Percentiles rank a stretch among this genome's conserved stretches.
Evolutionary conservation across 139 green algal genomes (phyloP).

Genomic region (Tetradesmus lagerheimii): DNA sequence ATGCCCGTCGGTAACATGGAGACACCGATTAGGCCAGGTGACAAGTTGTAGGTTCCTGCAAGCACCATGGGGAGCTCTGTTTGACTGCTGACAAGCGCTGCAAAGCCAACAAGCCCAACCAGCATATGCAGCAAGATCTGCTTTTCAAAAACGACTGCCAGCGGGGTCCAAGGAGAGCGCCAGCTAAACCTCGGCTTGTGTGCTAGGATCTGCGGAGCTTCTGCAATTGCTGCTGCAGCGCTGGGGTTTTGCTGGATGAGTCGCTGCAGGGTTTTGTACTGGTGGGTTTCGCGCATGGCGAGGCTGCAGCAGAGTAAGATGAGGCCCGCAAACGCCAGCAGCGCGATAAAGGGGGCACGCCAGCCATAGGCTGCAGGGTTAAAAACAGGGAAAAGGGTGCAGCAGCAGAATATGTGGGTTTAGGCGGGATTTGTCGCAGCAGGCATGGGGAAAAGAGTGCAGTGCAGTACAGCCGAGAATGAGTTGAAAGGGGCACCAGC

Average conservation of each 20-base stretch:
- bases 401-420: not conserved
- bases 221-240: not conserved
- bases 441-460: too few relatives aligned
- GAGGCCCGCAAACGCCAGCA: constrained; percentile 11
- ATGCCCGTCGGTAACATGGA: constrained; percentile 10
- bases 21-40: not conserved
- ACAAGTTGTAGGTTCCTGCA: not conserved
- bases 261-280: constrained; percentile 17
- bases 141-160: not conserved
- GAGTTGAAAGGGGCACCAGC: too few relatives aligned
- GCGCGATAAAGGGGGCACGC: constrained; percentile 6
- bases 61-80: constrained; percentile 13
- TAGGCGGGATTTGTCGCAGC: too few relatives aligned
- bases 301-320: not conserved
- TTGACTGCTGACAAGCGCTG: not conserved
- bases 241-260: constrained; percentile 11
- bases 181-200: constrained; percentile 4
- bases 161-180: not conserved
- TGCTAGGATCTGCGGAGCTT: not conserved
- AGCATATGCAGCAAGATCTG: constrained; percentile 23
- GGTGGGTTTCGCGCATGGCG: constrained; percentile 1
- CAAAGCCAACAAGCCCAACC: constrained; percentile 8
- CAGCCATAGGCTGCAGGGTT: constrained; percentile 9
- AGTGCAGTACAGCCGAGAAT: too few relatives aligned
- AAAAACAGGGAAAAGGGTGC: not conserved